Evolutionary conservation across 352 stramenopile genomes (phyloP).

Genomic region (Pythium aquatile): DNA sequence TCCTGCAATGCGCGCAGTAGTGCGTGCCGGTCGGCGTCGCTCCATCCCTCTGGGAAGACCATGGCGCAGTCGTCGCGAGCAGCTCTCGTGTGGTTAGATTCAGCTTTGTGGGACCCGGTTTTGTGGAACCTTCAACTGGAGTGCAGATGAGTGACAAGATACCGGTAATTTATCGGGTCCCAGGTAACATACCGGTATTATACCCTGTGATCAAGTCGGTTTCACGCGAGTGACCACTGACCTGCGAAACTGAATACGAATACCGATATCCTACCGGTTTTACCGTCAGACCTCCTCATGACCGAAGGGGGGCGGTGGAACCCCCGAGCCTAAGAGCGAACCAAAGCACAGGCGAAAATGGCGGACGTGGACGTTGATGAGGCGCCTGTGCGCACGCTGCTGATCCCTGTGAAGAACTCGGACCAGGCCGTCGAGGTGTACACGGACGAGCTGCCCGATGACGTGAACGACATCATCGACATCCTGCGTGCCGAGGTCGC

Average conservation of each 20-base stretch:
- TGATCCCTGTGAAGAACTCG: constrained; percentile 91
- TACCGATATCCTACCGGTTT: background rate
- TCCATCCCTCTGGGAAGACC: constrained; percentile 38
- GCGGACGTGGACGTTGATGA: constrained; percentile 30
- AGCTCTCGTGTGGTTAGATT: background rate
- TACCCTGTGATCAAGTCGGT: constrained; percentile 18
- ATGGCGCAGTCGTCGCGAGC: background rate
- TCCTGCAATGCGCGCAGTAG: constrained; percentile 53
- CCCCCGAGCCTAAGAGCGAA: background rate
- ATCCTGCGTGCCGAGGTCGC: constrained; percentile 89
- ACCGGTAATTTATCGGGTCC: constrained; percentile 19
- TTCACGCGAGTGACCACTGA: background rate
- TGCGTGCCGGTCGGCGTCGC: constrained; percentile 44
- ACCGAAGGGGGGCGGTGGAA: background rate
- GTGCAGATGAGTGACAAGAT: constrained; percentile 18
- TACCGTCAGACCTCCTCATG: background rate
- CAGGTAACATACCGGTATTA: background rate
- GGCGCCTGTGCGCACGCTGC: constrained; percentile 55
- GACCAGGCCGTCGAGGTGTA: constrained; percentile 89
- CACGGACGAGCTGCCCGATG: constrained; percentile 85
- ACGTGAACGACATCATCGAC: constrained; percentile 92
- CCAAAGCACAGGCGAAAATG: constrained; percentile 18
- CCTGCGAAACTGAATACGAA: background rate
- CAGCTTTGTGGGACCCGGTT: background rate
- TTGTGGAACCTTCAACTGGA: constrained; percentile 30